Evolutionary conservation across 2,329 filamentous ascomycete genomes (phyloP).

Genomic region (Phaeosphaeria sp.): DNA sequence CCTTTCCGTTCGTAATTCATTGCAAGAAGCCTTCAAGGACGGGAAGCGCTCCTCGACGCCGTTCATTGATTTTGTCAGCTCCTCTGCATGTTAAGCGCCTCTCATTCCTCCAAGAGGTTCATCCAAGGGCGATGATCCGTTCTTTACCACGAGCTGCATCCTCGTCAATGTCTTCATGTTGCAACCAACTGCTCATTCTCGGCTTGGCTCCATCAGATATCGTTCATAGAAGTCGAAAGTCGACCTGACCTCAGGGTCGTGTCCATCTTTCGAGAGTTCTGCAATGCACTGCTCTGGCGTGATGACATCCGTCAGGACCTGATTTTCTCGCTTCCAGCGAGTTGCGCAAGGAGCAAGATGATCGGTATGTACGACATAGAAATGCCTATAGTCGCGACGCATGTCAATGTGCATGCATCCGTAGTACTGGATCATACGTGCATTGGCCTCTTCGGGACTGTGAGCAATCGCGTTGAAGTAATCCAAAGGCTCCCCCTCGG

Average conservation of each 20-base stretch:
- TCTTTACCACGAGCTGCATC: not conserved
- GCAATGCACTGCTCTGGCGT: slow-evolving; percentile 34
- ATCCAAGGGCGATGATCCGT: not conserved
- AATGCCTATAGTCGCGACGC: slow-evolving; percentile 38
- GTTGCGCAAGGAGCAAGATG: slow-evolving; percentile 15
- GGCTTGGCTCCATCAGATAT: slow-evolving; percentile 13
- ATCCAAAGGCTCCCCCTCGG: slow-evolving; percentile 22
- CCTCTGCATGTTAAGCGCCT: not conserved
- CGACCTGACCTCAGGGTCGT: slow-evolving; percentile 10
- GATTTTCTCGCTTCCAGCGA: slow-evolving; percentile 31
- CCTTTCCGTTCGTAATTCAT: not conserved
- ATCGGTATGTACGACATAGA: slow-evolving; percentile 41
- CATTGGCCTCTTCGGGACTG: slow-evolving; percentile 32
- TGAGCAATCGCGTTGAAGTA: slow-evolving; percentile 30
- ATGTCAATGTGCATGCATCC: slow-evolving; percentile 26
- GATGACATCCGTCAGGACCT: slow-evolving; percentile 36
- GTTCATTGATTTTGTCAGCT: not conserved
- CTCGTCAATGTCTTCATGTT: not conserved
- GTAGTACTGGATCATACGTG: slow-evolving; percentile 35
- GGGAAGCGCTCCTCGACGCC: not conserved
- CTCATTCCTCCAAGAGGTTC: not conserved
- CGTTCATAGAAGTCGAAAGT: slow-evolving; percentile 40
- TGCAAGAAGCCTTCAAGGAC: not conserved
- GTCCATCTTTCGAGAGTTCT: slow-evolving; percentile 24
- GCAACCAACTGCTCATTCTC: not conserved